Percentiles rank a stretch among this genome's conserved stretches.
phyloP scores from a whole-genome alignment of 371 early-diverging fungal species.

The Mortierella polycephala region DNA sequence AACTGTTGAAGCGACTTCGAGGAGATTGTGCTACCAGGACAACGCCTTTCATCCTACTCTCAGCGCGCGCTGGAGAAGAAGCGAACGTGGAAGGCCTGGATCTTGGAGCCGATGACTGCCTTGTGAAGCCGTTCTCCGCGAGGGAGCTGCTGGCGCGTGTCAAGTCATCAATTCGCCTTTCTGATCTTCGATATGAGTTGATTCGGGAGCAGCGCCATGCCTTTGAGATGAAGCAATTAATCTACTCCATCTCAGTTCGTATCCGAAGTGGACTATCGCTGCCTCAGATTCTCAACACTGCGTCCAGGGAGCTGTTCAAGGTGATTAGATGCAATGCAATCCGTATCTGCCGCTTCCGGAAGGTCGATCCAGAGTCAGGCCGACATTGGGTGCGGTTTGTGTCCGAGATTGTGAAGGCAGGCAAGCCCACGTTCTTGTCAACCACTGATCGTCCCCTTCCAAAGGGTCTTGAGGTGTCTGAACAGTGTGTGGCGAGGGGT shows the following conservation, averaged over 20 bases:
- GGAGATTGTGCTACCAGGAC: conserved; percentile 33
- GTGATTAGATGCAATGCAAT: conserved; percentile 50
- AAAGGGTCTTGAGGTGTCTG: conserved; percentile 33
- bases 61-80: conserved; percentile 60
- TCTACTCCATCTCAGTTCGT: conserved; percentile 53
- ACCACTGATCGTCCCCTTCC: conserved; percentile 32
- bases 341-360: conserved; percentile 57
- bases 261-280: conserved; percentile 51
- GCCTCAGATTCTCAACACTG: conserved; percentile 44
- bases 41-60: conserved; percentile 62
- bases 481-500: not conserved
- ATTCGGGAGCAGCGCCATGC: conserved; percentile 51
- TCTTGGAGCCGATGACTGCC: conserved; percentile 59
- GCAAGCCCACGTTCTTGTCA: conserved; percentile 36
- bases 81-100: conserved; percentile 60
- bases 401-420: conserved; percentile 34
- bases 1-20: conserved; percentile 54
- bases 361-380: conserved; percentile 54
- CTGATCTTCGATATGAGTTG: conserved; percentile 54
- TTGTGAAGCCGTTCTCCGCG: conserved; percentile 62
- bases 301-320: conserved; percentile 46
- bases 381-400: conserved; percentile 51
- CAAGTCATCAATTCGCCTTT: conserved; percentile 55
- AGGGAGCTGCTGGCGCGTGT: conserved; percentile 62
- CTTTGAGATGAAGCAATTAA: conserved; percentile 53